Percentiles rank a stretch among this genome's conserved stretches.
These are phyloP conservation scores for Globisporangium barbulae DNA, from an alignment of 352 stramenopile genomes.

Conservation along the genomic window DNA sequence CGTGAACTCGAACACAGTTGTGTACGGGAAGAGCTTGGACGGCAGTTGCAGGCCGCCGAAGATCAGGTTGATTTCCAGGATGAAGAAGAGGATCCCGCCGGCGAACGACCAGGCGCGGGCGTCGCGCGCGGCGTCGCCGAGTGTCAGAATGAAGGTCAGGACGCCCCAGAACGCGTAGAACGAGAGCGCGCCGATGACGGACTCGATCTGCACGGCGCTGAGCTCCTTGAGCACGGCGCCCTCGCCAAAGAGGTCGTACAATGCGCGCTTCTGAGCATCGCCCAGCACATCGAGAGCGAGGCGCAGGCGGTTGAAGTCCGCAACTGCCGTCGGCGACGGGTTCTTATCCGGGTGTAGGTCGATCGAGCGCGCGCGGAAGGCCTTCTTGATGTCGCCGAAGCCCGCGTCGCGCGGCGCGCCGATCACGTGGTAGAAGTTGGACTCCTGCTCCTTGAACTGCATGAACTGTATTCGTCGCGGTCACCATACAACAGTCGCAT, in stretches of 20 bases:
- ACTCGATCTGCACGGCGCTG: conserved; percentile 85
- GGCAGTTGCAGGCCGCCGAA: conserved; percentile 58
- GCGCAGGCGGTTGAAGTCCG: conserved; percentile 93
- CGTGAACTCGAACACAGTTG: conserved; percentile 92
- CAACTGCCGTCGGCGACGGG: conserved; percentile 83
- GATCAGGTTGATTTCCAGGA: conserved; percentile 92
- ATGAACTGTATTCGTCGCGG: conserved; percentile 35
- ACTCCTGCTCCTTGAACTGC: conserved; percentile 87
- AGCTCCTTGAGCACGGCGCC: conserved; percentile 87
- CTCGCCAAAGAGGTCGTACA: conserved; percentile 97
- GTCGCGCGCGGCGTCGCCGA: conserved; percentile 87
- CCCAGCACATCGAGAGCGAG: conserved; percentile 92
- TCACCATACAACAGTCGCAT: not conserved
- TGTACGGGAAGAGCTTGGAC: conserved; percentile 62
- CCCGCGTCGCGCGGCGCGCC: conserved; percentile 86
- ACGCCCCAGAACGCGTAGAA: conserved; percentile 96
- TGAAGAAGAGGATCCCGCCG: conserved; percentile 91
- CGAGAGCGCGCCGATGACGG: conserved; percentile 89
- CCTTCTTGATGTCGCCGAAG: conserved; percentile 94
- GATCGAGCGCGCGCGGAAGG: conserved; percentile 94
- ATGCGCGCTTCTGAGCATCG: conserved; percentile 90
- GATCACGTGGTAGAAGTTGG: conserved; percentile 95
- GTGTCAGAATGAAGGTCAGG: conserved; percentile 94
- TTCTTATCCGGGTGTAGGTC: conserved; percentile 98
- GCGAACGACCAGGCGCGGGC: conserved; percentile 94